A percentile compares a stretch with the other conserved stretches of the same genome.
phyloP scores from a whole-genome alignment of 139 green algal genomes.

The Micractinium sp. region DNA sequence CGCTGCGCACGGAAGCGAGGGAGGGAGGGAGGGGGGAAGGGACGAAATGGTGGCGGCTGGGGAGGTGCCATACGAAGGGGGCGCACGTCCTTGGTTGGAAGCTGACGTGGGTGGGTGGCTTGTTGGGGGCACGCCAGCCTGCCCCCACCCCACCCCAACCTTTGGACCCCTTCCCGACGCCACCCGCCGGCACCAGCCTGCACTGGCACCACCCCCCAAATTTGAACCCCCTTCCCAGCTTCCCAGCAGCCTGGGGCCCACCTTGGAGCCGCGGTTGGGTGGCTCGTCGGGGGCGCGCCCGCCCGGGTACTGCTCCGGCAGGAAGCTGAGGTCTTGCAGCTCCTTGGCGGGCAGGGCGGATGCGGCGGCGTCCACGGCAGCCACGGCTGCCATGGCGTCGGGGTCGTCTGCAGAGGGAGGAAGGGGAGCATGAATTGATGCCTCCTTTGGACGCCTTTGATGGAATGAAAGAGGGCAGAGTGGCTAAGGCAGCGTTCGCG shows the following conservation, averaged over 20 bases:
- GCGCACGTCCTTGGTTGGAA: neutral
- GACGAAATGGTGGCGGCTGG: neutral
- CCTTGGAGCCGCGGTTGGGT: slow-evolving; percentile 26
- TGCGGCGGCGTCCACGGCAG: slow-evolving; percentile 41
- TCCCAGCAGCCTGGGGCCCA: neutral
- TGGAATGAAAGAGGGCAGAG: too few relatives aligned
- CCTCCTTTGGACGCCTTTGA: too few relatives aligned
- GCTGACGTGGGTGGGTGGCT: too few relatives aligned
- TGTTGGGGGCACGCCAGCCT: too few relatives aligned
- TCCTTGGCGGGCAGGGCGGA: slow-evolving; percentile 49
- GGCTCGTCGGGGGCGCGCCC: slow-evolving; percentile 43
- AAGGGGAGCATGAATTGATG: neutral
- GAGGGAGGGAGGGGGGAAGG: neutral
- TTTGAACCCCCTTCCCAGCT: neutral
- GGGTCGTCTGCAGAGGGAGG: neutral
- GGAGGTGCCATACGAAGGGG: neutral
- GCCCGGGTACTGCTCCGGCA: slow-evolving; percentile 30
- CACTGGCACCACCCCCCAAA: too few relatives aligned
- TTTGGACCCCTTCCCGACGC: too few relatives aligned
- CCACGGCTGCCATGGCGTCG: slow-evolving; percentile 41
- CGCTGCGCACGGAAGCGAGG: slow-evolving; percentile 43
- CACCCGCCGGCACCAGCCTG: too few relatives aligned
- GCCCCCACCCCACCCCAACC: too few relatives aligned
- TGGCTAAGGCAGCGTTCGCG: too few relatives aligned
- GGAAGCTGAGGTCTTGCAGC: slow-evolving; percentile 19